Evolutionary conservation across 2,329 filamentous ascomycete species (phyloP).

Genomic region (Cadophora malorum): DNA sequence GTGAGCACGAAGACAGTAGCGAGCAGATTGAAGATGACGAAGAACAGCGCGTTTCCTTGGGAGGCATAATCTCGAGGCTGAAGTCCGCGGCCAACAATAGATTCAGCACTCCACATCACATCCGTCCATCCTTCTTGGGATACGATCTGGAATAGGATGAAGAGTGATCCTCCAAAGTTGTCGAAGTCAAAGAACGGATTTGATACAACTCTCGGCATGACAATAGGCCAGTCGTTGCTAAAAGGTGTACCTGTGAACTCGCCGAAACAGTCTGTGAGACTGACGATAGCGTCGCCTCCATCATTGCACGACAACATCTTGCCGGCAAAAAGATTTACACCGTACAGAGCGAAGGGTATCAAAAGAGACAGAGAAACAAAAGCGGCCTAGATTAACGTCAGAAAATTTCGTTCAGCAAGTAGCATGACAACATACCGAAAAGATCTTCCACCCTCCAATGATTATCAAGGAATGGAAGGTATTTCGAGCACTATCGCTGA

Average conservation of each 20-base stretch:
- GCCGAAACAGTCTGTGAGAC: conserved; percentile 78
- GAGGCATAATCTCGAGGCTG: conserved; percentile 75
- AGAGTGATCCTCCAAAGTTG: conserved; percentile 89
- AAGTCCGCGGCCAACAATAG: conserved; percentile 75
- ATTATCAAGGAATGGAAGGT: conserved; percentile 98
- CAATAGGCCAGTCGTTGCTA: conserved; percentile 75
- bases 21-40: conserved; percentile 94
- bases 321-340: conserved; percentile 89
- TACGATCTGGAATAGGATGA: conserved; percentile 98
- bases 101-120: conserved; percentile 84
- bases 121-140: conserved; percentile 98
- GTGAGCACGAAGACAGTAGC: conserved; percentile 97
- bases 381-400: conserved; percentile 61
- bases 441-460: conserved; percentile 90
- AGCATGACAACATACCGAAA: conserved; percentile 50
- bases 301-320: conserved; percentile 84
- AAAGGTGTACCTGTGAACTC: conserved; percentile 82
- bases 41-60: conserved; percentile 90
- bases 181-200: conserved; percentile 94
- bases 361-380: conserved; percentile 94
- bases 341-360: conserved; percentile 96
- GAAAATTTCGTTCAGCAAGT: background rate
- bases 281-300: conserved; percentile 57
- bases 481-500: conserved; percentile 93
- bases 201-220: conserved; percentile 79